These are phyloP conservation scores for Craterostigma plantagineum DNA, from an alignment of 257 asterid genomes.

Conservation along the genomic window DNA sequence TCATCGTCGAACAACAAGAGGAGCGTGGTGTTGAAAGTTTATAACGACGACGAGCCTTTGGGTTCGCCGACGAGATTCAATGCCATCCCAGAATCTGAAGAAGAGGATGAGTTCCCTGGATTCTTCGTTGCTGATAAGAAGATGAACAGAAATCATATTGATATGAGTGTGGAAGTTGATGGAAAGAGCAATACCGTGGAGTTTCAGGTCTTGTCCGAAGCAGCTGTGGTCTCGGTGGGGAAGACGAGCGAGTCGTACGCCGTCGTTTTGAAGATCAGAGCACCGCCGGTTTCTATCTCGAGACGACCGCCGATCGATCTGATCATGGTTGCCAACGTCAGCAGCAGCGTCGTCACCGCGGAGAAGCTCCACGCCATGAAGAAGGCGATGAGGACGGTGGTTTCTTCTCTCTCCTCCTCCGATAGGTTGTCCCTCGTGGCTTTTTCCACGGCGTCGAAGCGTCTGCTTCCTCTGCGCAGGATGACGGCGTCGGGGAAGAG, in stretches of 20 bases:
- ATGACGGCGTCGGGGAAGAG: constrained; percentile 68
- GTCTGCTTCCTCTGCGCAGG: constrained; percentile 61
- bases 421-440: constrained; percentile 90
- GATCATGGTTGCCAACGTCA: constrained; percentile 63
- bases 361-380: constrained; percentile 64
- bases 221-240: constrained; percentile 60
- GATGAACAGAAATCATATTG: no score
- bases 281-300: constrained; percentile 30
- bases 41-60: constrained; percentile 85
- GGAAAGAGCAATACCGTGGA: constrained; percentile 20
- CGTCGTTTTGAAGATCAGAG: constrained; percentile 46
- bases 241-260: constrained; percentile 52
- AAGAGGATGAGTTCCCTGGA: constrained; percentile 69
- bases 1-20: constrained; percentile 10
- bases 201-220: constrained; percentile 39
- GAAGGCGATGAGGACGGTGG: constrained; percentile 47
- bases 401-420: constrained; percentile 57
- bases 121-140: constrained; percentile 21
- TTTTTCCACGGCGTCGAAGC: constrained; percentile 69
- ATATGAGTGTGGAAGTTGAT: constrained; percentile 8
- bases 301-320: constrained; percentile 66
- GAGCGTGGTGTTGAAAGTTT: constrained; percentile 33
- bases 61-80: constrained; percentile 63
- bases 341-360: constrained; percentile 25
- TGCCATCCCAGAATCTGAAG: constrained; percentile 79